Conservation (phyloP, 306 rosid genomes). For the Inga laurina region DNA sequence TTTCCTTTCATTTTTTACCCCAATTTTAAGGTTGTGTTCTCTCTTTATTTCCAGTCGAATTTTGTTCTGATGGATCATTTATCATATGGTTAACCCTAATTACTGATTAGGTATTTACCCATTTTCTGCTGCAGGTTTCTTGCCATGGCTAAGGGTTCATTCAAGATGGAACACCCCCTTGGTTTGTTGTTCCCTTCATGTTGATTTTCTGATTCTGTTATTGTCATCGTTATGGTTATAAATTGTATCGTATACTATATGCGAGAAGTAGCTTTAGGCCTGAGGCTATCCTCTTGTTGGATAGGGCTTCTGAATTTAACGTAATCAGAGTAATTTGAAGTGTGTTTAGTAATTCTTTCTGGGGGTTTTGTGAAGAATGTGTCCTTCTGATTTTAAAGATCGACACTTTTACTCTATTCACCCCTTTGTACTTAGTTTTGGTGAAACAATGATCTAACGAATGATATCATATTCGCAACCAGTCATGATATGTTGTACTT, state of each 20-base stretch:
- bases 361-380: neutral
- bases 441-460: conserved; percentile 3
- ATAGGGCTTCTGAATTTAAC: neutral
- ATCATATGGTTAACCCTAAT: conserved; percentile 31
- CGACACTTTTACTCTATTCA: neutral
- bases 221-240: neutral
- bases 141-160: conserved; percentile 51
- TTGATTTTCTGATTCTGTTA: neutral
- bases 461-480: neutral
- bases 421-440: neutral
- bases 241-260: neutral
- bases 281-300: neutral
- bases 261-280: neutral
- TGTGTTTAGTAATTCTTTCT: neutral
- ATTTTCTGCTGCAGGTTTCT: conserved; percentile 28
- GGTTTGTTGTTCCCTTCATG: conserved; percentile 33
- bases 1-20: neutral
- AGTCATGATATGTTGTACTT: neutral
- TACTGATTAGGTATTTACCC: neutral
- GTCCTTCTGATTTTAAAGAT: neutral
- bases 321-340: neutral
- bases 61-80: conserved; percentile 3
- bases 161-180: conserved; percentile 55
- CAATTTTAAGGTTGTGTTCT: neutral
- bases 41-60: neutral